Percentiles rank a stretch among this genome's conserved stretches.
phyloP scores from a whole-genome alignment of 2,329 filamentous ascomycete genomes.

The Intubia oerlemansii region DNA sequence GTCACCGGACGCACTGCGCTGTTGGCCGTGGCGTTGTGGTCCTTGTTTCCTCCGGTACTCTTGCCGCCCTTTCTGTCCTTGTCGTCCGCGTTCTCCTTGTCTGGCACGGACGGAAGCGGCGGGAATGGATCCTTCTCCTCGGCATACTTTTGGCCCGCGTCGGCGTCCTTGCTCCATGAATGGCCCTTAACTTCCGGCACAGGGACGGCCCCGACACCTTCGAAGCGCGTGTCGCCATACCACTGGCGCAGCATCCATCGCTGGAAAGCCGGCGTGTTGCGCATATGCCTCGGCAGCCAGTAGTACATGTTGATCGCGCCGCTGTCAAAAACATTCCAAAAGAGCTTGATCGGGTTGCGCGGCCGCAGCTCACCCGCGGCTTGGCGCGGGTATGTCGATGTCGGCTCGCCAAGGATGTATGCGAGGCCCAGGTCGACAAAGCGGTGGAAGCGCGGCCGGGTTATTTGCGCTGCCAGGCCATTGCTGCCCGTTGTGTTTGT shows the following conservation, averaged over 20 bases:
- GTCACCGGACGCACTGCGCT: too few species aligned
- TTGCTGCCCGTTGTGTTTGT: too few species aligned
- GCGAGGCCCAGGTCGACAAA: slow-evolving; percentile 8
- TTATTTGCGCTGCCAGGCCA: too few species aligned
- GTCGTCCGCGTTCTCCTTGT: too few species aligned
- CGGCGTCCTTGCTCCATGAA: background rate
- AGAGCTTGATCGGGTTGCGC: slow-evolving; percentile 5
- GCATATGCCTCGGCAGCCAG: slow-evolving; percentile 6
- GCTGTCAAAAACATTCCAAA: slow-evolving; percentile 7
- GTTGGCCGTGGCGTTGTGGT: too few species aligned
- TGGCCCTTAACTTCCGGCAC: background rate
- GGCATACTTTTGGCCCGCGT: background rate
- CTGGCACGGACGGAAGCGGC: too few species aligned
- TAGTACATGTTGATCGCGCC: slow-evolving; percentile 6
- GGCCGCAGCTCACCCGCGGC: slow-evolving; percentile 4
- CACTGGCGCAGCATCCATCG: slow-evolving; percentile 6
- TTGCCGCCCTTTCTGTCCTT: too few species aligned
- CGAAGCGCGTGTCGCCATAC: slow-evolving; percentile 7
- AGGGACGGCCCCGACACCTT: slow-evolving; percentile 3
- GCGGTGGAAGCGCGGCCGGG: slow-evolving; percentile 3
- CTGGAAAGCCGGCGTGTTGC: slow-evolving; percentile 5
- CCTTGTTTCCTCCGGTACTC: too few species aligned
- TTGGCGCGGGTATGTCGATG: slow-evolving; percentile 1
- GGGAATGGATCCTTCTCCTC: background rate
- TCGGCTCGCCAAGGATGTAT: slow-evolving; percentile 3